phyloP scores from a whole-genome alignment of 2,329 filamentous ascomycete genomes.

The Mycogone perniciosa region DNA sequence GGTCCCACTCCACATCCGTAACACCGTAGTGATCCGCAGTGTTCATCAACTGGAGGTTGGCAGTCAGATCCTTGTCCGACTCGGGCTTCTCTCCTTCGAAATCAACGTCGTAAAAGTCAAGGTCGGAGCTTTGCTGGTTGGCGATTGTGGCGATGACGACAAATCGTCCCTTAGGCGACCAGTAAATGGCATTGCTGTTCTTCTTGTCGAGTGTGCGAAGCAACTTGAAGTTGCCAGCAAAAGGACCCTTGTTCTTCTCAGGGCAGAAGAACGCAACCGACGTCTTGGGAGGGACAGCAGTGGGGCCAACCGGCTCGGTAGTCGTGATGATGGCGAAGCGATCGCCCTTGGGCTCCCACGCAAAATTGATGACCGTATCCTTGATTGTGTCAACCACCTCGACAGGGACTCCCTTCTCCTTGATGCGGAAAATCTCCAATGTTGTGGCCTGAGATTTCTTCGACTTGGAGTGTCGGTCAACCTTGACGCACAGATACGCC shows the following conservation, averaged over 20 bases:
- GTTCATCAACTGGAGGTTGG: slow-evolving; percentile 93
- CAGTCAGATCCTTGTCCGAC: slow-evolving; percentile 85
- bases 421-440: slow-evolving; percentile 94
- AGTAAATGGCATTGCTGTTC: slow-evolving; percentile 99
- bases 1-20: slow-evolving; percentile 97
- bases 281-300: slow-evolving; percentile 87
- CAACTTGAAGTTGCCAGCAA: slow-evolving; percentile 90
- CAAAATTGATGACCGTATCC: slow-evolving; percentile 98
- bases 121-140: slow-evolving; percentile 87
- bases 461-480: slow-evolving; percentile 96
- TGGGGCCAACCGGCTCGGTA: slow-evolving; percentile 69
- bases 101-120: slow-evolving; percentile 97
- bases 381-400: slow-evolving; percentile 97
- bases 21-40: slow-evolving; percentile 93
- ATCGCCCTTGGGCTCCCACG: slow-evolving; percentile 97
- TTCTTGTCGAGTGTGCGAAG: slow-evolving; percentile 96
- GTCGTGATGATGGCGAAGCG: slow-evolving; percentile 96
- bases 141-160: slow-evolving; percentile 90
- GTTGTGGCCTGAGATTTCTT: slow-evolving; percentile 98
- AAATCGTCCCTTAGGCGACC: slow-evolving; percentile 92
- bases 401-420: slow-evolving; percentile 95
- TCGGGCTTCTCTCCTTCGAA: slow-evolving; percentile 96
- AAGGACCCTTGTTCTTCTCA: slow-evolving; percentile 79
- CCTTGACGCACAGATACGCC: slow-evolving; percentile 94
- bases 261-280: slow-evolving; percentile 94